These are phyloP conservation scores for Amniculicola lignicola DNA, from an alignment of 495 filamentous ascomycete genomes.

Conservation along the genomic window DNA sequence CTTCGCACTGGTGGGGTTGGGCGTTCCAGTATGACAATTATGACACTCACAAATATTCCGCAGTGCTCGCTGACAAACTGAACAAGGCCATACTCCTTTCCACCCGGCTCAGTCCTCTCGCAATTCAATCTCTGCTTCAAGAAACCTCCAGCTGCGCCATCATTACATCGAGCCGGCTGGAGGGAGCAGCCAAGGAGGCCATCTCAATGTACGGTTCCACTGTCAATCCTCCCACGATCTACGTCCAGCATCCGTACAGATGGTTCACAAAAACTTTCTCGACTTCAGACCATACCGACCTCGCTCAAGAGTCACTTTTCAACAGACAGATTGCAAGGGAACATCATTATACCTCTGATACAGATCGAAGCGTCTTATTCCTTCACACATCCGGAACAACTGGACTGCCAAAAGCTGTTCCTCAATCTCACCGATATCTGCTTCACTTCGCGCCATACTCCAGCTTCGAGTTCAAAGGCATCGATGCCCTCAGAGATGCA, in stretches of 20 bases:
- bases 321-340: not conserved
- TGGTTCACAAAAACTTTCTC: not conserved
- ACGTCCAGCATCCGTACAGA: not conserved
- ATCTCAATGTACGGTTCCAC: not conserved
- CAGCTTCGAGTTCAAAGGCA: conserved; percentile 37
- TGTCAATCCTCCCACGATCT: not conserved
- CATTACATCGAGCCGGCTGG: not conserved
- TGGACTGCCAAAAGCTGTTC: conserved; percentile 50
- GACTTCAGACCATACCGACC: not conserved
- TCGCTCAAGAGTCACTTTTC: too few species aligned
- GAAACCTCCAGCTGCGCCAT: not conserved
- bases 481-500: conserved; percentile 37
- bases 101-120: conserved; percentile 31
- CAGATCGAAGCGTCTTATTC: conserved; percentile 43
- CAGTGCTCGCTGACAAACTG: not conserved
- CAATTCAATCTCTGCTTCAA: not conserved
- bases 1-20: conserved; percentile 36
- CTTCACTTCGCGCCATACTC: conserved; percentile 43
- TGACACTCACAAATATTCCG: too few species aligned
- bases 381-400: conserved; percentile 51
- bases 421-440: conserved; percentile 45
- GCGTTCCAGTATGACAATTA: conserved; percentile 30
- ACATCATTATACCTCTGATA: not conserved
- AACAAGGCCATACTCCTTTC: conserved; percentile 36
- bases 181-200: not conserved